Conservation (phyloP, 805 yeast genomes). For the Candida ortonii region DNA sequence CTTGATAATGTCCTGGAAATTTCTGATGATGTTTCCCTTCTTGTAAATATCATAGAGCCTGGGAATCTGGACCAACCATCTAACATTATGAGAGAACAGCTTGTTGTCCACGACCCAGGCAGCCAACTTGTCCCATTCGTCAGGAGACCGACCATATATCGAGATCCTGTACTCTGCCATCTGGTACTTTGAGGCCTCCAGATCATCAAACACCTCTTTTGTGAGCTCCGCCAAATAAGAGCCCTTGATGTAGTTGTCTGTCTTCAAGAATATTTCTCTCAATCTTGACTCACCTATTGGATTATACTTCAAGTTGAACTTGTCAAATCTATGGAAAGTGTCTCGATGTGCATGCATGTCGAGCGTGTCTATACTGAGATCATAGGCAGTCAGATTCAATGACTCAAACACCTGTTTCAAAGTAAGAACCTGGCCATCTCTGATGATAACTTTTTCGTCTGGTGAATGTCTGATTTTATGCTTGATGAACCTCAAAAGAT, state of each 20-base stretch:
- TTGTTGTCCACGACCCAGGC: slow-evolving; percentile 94
- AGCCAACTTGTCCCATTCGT: slow-evolving; percentile 96
- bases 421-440: slow-evolving; percentile 88
- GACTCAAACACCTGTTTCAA: slow-evolving; percentile 89
- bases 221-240: slow-evolving; percentile 90
- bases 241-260: slow-evolving; percentile 90
- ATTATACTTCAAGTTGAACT: slow-evolving; percentile 93
- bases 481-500: slow-evolving; percentile 88
- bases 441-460: slow-evolving; percentile 84
- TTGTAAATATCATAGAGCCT: slow-evolving; percentile 88
- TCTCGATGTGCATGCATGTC: slow-evolving; percentile 99
- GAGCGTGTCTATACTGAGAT: slow-evolving; percentile 89
- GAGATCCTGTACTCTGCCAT: slow-evolving; percentile 97
- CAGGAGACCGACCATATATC: slow-evolving; percentile 81
- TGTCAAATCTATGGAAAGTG: slow-evolving; percentile 96
- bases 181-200: slow-evolving; percentile 93
- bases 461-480: slow-evolving; percentile 86
- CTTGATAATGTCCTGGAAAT: slow-evolving; percentile 71
- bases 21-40: slow-evolving; percentile 62
- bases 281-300: slow-evolving; percentile 98
- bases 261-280: slow-evolving; percentile 92
- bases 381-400: slow-evolving; percentile 87
- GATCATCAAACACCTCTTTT: slow-evolving; percentile 87
- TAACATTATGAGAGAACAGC: slow-evolving; percentile 85
- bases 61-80: slow-evolving; percentile 97